These are phyloP conservation scores for Mallotus repandus DNA, from an alignment of 441 rosid species.

Conservation along the genomic window DNA sequence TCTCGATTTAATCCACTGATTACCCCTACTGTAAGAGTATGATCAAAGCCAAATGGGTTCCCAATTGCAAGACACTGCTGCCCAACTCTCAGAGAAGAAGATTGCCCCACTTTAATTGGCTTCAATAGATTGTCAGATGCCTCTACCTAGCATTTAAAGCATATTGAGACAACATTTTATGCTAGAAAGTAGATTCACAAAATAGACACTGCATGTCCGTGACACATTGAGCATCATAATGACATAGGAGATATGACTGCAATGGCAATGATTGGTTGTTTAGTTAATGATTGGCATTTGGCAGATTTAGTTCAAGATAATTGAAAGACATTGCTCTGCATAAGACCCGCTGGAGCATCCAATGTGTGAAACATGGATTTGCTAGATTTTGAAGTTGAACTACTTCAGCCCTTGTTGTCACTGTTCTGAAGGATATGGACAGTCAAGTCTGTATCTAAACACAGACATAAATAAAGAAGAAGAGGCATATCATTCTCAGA, in stretches of 20 bases:
- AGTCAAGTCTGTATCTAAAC: neutral
- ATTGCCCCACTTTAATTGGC: constrained; percentile 77
- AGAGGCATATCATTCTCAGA: neutral
- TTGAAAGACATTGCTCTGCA: neutral
- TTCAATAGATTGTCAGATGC: constrained; percentile 72
- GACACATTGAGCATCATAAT: neutral
- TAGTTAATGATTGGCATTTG: neutral
- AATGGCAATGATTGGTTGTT: neutral
- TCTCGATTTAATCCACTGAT: constrained; percentile 92
- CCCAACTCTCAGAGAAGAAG: constrained; percentile 79
- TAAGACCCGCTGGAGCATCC: neutral
- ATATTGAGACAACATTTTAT: constrained; percentile 8
- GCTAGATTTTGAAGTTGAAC: neutral
- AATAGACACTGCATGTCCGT: constrained; percentile 1
- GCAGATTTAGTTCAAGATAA: neutral
- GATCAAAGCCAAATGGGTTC: constrained; percentile 97
- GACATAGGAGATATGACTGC: neutral
- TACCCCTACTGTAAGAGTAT: constrained; percentile 91
- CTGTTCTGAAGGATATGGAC: neutral
- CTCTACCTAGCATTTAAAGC: constrained; percentile 59
- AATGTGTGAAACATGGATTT: neutral
- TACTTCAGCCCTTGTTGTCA: neutral
- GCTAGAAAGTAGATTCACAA: constrained; percentile 6
- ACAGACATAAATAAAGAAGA: neutral
- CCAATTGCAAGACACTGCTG: constrained; percentile 97